These are phyloP conservation scores for Capsicum baccatum DNA, from an alignment of 257 asterid genomes.

Conservation along the genomic window DNA sequence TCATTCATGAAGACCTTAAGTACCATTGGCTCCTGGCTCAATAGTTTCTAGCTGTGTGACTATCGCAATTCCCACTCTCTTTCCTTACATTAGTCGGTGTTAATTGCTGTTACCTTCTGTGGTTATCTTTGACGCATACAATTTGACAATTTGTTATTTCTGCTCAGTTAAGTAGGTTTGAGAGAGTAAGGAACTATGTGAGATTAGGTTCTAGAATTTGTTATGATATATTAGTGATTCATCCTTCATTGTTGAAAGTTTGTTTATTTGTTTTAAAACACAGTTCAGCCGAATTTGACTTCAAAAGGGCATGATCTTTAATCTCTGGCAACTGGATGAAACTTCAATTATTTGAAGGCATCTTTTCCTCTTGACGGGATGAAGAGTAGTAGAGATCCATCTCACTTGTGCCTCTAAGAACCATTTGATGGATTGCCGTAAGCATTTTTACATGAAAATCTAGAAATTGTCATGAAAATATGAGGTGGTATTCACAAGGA, in stretches of 20 bases:
- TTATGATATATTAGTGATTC: background rate
- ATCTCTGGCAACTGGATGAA: background rate
- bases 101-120: background rate
- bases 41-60: background rate
- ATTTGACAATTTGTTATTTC: background rate
- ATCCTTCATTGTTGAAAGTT: background rate
- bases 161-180: background rate
- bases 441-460: background rate
- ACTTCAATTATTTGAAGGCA: background rate
- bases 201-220: background rate
- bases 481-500: background rate
- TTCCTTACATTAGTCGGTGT: background rate
- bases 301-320: background rate
- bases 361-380: constrained; percentile 8
- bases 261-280: background rate
- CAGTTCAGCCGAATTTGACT: background rate
- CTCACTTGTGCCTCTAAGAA: background rate
- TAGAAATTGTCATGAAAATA: background rate
- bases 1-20: background rate
- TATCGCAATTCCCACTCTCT: background rate
- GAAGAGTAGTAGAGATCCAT: background rate
- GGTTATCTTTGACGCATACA: background rate
- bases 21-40: background rate
- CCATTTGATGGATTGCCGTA: background rate
- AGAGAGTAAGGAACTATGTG: background rate